These are phyloP conservation scores for Elongisporangium senticosum DNA, from an alignment of 352 stramenopile genomes.

Conservation along the genomic window DNA sequence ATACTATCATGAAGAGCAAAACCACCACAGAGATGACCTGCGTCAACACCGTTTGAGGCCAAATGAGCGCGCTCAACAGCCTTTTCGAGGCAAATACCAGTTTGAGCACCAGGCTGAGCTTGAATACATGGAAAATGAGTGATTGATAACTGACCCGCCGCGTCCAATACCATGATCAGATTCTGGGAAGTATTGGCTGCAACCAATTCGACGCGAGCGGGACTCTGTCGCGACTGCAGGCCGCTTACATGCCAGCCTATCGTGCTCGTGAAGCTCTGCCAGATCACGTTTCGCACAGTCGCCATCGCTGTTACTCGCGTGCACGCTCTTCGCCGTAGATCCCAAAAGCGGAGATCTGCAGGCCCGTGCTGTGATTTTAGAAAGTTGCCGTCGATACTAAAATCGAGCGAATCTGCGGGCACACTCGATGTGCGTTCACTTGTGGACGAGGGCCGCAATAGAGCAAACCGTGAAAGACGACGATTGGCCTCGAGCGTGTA, in stretches of 20 bases:
- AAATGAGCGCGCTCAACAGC: constrained; percentile 15
- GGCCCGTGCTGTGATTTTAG: constrained; percentile 49
- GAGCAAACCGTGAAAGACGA: constrained; percentile 39
- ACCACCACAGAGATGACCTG: constrained; percentile 4
- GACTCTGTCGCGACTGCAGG: constrained; percentile 2
- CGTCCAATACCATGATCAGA: constrained; percentile 8
- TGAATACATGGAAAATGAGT: constrained; percentile 13
- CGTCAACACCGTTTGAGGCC: not conserved
- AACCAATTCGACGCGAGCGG: not conserved
- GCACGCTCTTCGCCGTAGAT: constrained; percentile 38
- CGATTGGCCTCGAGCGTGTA: constrained; percentile 38
- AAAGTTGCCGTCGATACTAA: constrained; percentile 52
- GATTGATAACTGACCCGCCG: constrained; percentile 8
- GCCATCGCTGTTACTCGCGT: constrained; percentile 43
- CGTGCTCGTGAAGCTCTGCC: constrained; percentile 42
- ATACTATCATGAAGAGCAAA: constrained; percentile 67
- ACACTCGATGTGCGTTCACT: constrained; percentile 2
- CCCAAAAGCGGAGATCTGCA: constrained; percentile 45
- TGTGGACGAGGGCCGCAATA: constrained; percentile 43
- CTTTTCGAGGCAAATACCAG: constrained; percentile 15
- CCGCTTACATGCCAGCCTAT: constrained; percentile 39
- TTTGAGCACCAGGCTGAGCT: constrained; percentile 1
- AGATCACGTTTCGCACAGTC: constrained; percentile 38
- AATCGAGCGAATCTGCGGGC: constrained; percentile 45
- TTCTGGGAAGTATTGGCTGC: constrained; percentile 9